A percentile compares a stretch with the other conserved stretches of the same genome.
Evolutionary conservation across 2,329 filamentous ascomycete species (phyloP).

Genomic region (Helicocarpus griseus): DNA sequence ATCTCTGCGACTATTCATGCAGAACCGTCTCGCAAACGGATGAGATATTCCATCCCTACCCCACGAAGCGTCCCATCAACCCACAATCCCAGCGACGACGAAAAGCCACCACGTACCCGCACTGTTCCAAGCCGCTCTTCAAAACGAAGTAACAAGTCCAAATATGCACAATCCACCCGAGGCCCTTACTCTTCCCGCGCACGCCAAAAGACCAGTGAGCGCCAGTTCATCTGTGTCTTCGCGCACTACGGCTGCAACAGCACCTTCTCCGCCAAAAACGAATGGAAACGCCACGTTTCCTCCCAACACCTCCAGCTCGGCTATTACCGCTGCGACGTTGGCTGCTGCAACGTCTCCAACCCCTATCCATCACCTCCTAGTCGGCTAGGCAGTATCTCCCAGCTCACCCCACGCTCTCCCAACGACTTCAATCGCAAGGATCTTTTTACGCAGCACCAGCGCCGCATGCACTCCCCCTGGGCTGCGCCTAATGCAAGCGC

Average conservation of each 20-base stretch:
- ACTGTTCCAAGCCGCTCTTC: neutral
- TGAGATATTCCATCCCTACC: neutral
- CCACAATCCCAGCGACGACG: neutral
- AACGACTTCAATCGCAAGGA: constrained; percentile 87
- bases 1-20: no score
- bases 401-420: constrained; percentile 24
- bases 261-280: constrained; percentile 74
- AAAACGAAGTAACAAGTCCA: neutral
- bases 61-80: neutral
- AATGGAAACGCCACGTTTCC: constrained; percentile 85
- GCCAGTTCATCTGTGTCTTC: constrained; percentile 64
- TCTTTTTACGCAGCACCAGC: constrained; percentile 77
- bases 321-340: constrained; percentile 67
- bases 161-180: neutral
- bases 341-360: constrained; percentile 39
- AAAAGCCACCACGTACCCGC: neutral
- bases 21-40: constrained; percentile 6
- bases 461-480: constrained; percentile 69
- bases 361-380: constrained; percentile 4
- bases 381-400: neutral
- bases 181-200: neutral
- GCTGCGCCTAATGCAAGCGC: constrained; percentile 21
- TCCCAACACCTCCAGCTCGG: constrained; percentile 68
- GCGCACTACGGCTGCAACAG: constrained; percentile 63
- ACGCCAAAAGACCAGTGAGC: constrained; percentile 5